phyloP scores from a whole-genome alignment of 768 basidiomycete species.

The Exsudoporus frostii region DNA sequence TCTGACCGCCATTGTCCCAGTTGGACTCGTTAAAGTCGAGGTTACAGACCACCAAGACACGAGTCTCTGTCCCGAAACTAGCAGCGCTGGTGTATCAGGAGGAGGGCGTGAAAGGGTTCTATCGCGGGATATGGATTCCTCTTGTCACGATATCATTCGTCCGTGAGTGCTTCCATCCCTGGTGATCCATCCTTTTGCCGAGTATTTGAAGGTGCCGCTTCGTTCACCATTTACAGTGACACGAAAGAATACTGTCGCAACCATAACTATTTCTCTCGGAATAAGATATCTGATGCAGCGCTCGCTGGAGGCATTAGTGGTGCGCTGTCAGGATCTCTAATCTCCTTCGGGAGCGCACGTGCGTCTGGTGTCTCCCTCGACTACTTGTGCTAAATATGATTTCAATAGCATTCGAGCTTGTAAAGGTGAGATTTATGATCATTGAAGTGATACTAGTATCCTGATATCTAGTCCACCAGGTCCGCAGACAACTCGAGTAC shows the following conservation, averaged over 20 bases:
- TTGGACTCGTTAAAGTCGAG: conserved; percentile 94
- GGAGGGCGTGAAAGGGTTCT: conserved; percentile 87
- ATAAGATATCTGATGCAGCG: conserved; percentile 66
- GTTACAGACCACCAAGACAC: conserved; percentile 78
- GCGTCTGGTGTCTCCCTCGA: conserved; percentile 34
- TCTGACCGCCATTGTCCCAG: conserved; percentile 35
- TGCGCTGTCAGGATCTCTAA: conserved; percentile 83
- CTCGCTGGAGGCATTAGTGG: conserved; percentile 80
- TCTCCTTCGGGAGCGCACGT: conserved; percentile 89
- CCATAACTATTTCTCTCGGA: conserved; percentile 54
- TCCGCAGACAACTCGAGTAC: conserved; percentile 88
- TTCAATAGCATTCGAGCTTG: conserved; percentile 79
- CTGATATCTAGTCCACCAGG: conserved; percentile 42
- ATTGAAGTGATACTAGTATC: neutral
- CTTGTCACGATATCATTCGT: conserved; percentile 95
- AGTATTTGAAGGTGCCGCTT: conserved; percentile 65
- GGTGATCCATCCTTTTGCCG: conserved; percentile 1
- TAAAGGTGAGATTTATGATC: conserved; percentile 60
- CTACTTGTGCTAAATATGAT: conserved; percentile 19
- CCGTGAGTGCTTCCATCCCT: conserved; percentile 54
- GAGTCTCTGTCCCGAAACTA: conserved; percentile 68
- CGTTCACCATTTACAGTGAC: conserved; percentile 85
- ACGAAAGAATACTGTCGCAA: conserved; percentile 73
- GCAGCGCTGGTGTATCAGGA: conserved; percentile 74
- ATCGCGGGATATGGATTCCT: conserved; percentile 88